phyloP scores from a whole-genome alignment of 2,329 filamentous ascomycete genomes.

The Ceratocystiopsis brevicomis region DNA sequence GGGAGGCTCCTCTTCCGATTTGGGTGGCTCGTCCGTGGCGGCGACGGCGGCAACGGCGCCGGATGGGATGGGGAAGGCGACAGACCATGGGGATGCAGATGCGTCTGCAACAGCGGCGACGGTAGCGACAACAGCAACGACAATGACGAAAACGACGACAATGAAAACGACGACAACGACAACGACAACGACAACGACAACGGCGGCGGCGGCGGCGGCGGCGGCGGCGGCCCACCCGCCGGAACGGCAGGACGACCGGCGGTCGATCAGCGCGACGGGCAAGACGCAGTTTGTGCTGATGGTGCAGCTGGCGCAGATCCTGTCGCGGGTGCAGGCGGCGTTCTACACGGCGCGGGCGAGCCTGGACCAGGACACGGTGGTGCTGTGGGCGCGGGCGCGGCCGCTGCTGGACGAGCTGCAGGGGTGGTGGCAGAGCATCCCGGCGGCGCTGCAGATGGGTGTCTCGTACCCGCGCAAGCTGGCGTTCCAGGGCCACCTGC shows the following conservation, averaged over 20 bases:
- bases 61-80: too few species aligned
- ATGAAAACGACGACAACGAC: neutral
- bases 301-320: slow-evolving; percentile 25
- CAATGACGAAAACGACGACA: too few species aligned
- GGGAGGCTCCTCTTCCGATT: too few species aligned
- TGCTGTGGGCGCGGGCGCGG: slow-evolving; percentile 26
- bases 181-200: neutral
- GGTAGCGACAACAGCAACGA: too few species aligned
- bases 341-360: slow-evolving; percentile 21
- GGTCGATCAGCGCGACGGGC: slow-evolving; percentile 19
- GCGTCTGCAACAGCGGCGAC: too few species aligned
- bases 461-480: slow-evolving; percentile 21
- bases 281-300: slow-evolving; percentile 25
- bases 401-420: slow-evolving; percentile 28
- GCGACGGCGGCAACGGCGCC: too few species aligned
- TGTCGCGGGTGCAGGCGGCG: slow-evolving; percentile 24
- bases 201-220: neutral
- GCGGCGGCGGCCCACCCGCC: neutral
- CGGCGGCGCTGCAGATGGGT: slow-evolving; percentile 25
- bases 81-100: too few species aligned
- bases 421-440: slow-evolving; percentile 26
- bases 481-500: slow-evolving; percentile 22
- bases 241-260: slow-evolving; percentile 9
- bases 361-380: slow-evolving; percentile 14
- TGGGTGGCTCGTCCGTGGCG: too few species aligned